Evolutionary conservation across 305 asterid species (phyloP).

Genomic region (Solanum chacoense): DNA sequence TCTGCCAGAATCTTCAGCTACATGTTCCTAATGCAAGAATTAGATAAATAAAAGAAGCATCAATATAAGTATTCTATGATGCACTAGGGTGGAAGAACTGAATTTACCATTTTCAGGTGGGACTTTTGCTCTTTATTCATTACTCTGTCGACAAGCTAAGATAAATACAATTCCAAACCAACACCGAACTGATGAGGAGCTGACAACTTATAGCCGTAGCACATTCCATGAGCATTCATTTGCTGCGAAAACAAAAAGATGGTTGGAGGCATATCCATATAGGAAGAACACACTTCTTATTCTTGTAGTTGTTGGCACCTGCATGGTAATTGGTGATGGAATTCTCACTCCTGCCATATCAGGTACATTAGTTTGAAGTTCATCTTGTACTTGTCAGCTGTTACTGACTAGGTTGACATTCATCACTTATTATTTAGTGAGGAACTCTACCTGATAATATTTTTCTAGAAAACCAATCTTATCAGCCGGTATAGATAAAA

Average conservation of each 20-base stretch:
- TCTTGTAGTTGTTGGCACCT: constrained; percentile 80
- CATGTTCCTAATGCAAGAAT: not conserved
- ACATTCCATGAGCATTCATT: constrained; percentile 77
- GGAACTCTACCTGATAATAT: not conserved
- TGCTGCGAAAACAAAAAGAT: constrained; percentile 82
- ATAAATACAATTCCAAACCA: constrained; percentile 88
- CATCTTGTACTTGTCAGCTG: not conserved
- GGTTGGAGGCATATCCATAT: constrained; percentile 68
- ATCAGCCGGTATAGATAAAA: not conserved
- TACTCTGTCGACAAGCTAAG: constrained; percentile 95
- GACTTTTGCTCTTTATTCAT: constrained; percentile 91
- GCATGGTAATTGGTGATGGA: constrained; percentile 99
- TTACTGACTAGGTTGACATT: not conserved
- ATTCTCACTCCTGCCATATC: constrained; percentile 99
- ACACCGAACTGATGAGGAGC: constrained; percentile 96
- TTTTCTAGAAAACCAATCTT: not conserved
- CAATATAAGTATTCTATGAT: not conserved
- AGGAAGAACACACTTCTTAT: constrained; percentile 72
- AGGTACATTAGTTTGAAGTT: constrained; percentile 25
- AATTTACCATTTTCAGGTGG: constrained; percentile 45
- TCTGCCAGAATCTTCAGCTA: not conserved
- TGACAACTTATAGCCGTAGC: constrained; percentile 92
- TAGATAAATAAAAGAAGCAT: not conserved
- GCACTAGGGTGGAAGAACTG: not conserved
- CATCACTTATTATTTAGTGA: not conserved